These are phyloP conservation scores for Termitomyces sp. DNA, from an alignment of 768 basidiomycete species.

Conservation along the genomic window DNA sequence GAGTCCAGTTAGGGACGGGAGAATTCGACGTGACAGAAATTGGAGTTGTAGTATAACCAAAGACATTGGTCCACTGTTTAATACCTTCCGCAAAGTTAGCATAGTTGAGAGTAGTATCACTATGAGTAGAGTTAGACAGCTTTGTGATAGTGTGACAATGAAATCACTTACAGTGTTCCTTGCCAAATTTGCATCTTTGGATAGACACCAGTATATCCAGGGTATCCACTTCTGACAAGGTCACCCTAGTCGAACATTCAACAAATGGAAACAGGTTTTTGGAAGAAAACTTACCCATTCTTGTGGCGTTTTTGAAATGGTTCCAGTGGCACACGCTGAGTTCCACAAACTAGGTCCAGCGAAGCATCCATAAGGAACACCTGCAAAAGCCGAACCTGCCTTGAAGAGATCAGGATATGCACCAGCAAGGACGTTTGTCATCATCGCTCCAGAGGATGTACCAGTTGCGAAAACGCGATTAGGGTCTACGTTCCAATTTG, in stretches of 20 bases:
- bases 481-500: constrained; percentile 40
- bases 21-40: constrained; percentile 31
- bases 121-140: constrained; percentile 9
- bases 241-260: constrained; percentile 28
- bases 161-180: constrained; percentile 31
- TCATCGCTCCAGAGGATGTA: constrained; percentile 51
- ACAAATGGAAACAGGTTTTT: neutral
- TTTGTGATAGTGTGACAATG: neutral
- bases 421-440: constrained; percentile 50
- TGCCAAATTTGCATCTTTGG: constrained; percentile 52
- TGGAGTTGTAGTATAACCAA: constrained; percentile 37
- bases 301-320: constrained; percentile 34
- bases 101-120: constrained; percentile 45
- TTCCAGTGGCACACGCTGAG: constrained; percentile 37
- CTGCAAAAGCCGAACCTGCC: constrained; percentile 43
- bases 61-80: constrained; percentile 53
- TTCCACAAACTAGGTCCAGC: constrained; percentile 43
- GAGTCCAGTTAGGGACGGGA: constrained; percentile 40
- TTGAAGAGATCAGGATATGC: constrained; percentile 49
- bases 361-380: constrained; percentile 52
- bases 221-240: constrained; percentile 39
- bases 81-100: constrained; percentile 45
- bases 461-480: constrained; percentile 46
- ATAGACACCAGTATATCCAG: constrained; percentile 44
- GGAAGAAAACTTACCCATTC: constrained; percentile 33